phyloP scores from a whole-genome alignment of 345 rosid genomes.

The Tarenaya hassleriana region DNA sequence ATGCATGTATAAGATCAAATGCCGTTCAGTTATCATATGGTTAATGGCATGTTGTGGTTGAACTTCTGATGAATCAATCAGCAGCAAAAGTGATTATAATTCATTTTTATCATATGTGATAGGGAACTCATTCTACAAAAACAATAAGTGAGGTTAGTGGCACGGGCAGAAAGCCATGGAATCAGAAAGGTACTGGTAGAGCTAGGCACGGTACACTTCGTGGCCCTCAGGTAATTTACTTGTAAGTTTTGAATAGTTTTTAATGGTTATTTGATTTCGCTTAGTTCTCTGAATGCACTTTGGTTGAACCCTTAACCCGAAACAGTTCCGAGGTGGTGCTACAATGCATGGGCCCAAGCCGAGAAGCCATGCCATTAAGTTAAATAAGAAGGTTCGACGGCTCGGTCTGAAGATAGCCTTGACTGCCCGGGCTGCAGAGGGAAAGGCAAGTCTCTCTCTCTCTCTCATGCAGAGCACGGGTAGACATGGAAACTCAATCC shows the following conservation, averaged over 20 bases:
- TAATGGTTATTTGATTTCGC: conserved; percentile 10
- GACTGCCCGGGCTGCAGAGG: conserved; percentile 91
- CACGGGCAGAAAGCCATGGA: conserved; percentile 88
- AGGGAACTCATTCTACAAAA: conserved; percentile 97
- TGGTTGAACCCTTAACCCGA: conserved; percentile 17
- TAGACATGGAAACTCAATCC: too few species aligned
- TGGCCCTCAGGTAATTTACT: conserved; percentile 71
- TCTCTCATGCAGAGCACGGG: too few species aligned
- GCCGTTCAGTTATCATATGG: too few species aligned
- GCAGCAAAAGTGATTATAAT: conserved; percentile 8
- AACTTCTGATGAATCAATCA: not conserved
- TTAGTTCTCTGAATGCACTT: conserved; percentile 10
- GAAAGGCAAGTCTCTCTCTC: conserved; percentile 52
- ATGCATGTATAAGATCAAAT: too few species aligned
- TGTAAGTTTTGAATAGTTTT: conserved; percentile 3
- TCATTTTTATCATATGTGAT: conserved; percentile 15
- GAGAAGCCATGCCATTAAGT: conserved; percentile 83
- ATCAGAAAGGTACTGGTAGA: conserved; percentile 83
- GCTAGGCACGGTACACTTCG: conserved; percentile 87
- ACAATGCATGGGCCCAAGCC: conserved; percentile 92
- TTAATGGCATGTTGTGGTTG: too few species aligned
- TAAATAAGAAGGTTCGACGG: conserved; percentile 86
- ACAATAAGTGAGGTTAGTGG: conserved; percentile 91
- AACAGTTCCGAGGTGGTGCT: conserved; percentile 90
- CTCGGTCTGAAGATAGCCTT: conserved; percentile 88